A percentile compares a stretch with the other conserved stretches of the same genome.
These are phyloP conservation scores for Penicillium sp. DNA, from an alignment of 2,329 filamentous ascomycete species.

Conservation along the genomic window DNA sequence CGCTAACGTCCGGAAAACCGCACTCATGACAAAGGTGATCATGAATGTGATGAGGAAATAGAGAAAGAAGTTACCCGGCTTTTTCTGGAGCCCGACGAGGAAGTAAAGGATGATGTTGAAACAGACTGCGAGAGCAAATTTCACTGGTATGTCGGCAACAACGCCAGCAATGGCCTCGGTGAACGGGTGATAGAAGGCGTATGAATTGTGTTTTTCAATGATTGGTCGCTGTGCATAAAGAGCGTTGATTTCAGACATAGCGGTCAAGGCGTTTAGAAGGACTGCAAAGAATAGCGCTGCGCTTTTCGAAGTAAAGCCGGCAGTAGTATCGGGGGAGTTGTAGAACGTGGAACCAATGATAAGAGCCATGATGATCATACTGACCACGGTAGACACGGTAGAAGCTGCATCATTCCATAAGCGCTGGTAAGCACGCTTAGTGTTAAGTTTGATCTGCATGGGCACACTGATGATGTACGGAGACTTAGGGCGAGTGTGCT, in stretches of 20 bases:
- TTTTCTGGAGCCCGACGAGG: slow-evolving; percentile 74
- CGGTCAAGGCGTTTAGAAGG: slow-evolving; percentile 76
- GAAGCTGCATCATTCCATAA: slow-evolving; percentile 70
- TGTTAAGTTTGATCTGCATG: slow-evolving; percentile 19
- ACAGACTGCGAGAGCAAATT: slow-evolving; percentile 63
- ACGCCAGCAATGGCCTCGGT: slow-evolving; percentile 18
- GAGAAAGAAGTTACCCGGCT: slow-evolving; percentile 78
- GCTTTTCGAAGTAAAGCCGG: slow-evolving; percentile 72
- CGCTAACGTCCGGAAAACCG: slow-evolving; percentile 54
- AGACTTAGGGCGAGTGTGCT: slow-evolving; percentile 25
- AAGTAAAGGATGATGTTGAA: slow-evolving; percentile 86
- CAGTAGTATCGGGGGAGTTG: slow-evolving; percentile 63
- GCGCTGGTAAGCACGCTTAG: slow-evolving; percentile 66
- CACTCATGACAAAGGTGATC: slow-evolving; percentile 41
- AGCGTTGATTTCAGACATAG: slow-evolving; percentile 44
- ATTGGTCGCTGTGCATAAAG: slow-evolving; percentile 25
- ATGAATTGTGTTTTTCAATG: slow-evolving; percentile 31
- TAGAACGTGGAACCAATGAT: slow-evolving; percentile 80
- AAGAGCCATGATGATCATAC: slow-evolving; percentile 61
- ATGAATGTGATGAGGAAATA: slow-evolving; percentile 54
- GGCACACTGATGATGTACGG: slow-evolving; percentile 13
- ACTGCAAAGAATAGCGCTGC: slow-evolving; percentile 82
- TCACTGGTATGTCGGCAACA: slow-evolving; percentile 62
- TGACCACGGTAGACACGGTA: slow-evolving; percentile 7
- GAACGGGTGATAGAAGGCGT: slow-evolving; percentile 32